Evolutionary conservation across 2,329 filamentous ascomycete species (phyloP), one percentile per base, ranked within the genome.

Genomic region (Diaporthe sp.): DNA sequence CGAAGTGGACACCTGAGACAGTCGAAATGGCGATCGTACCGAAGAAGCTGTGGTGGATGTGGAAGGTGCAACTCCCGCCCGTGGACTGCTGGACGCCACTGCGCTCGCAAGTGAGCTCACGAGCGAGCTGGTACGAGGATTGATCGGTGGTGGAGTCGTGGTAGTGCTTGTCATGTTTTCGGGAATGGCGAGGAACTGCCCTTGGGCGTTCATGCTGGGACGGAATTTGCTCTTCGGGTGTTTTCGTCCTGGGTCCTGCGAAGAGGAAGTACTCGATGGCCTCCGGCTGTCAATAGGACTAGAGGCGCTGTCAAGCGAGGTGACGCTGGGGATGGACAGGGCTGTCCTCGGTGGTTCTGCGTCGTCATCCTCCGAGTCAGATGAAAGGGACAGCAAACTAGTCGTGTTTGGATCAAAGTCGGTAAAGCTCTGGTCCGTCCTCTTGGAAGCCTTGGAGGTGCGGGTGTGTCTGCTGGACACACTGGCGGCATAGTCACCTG

Each of bases 351-450:
- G 81, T 2, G 82, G 78, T 13, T 83, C 83, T 9, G 79, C 79
- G 25, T 79, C 80, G 37, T 83, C 85, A 39, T 89, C 88, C 74
- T 91, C 90, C 0, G 89, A 91, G 76, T 91, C 89, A 0, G 89
- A 91, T 1, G 89, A 91, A 1, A 92, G 84, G 1, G 89, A 88
- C 19, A 92, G 81, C 1, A 92, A 85, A 76, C 90, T 91, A 75
- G 85, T 89, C 70, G 89, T 86, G 57, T 89, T 85, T 8, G 91
- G 82, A 76, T 92, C 89, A 2, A 88, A 84, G 49, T 88, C 87
- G 9, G 86, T 81, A 22, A 90, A 81, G 78, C 88, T 90, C 42
- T 80, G 85, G 13, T 84, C 83, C 0, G 88, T 89, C 22, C 84
- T 86, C 75, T 84, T 88, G 0, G 89, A 90, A 0, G 87, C 87